Evolutionary conservation across 805 yeast genomes (phyloP), one percentile per base, ranked within the genome.

Genomic region (Candida maltosa): DNA sequence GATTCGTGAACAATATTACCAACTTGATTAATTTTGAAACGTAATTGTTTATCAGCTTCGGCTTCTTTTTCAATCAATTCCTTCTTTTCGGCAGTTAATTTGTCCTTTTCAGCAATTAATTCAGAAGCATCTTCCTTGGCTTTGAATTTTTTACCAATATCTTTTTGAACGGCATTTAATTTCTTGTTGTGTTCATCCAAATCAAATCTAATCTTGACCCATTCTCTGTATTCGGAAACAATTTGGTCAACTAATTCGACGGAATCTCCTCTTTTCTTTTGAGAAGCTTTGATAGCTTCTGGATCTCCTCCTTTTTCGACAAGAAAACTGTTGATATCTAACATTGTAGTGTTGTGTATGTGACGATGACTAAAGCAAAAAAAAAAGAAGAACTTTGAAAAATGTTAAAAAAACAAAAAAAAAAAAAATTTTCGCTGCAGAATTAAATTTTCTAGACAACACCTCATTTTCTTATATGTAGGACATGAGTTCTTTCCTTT

Each of bases 291-390:
- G 58, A 93, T 87, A 36, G 70, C 70, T 49, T 89, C 91, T 28
- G 98, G 96, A 62, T 89, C 78, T 44, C 98, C 98, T 40, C 98
- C 98, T 67, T 88, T 91, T 58, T 93, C 98, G 50, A 81, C 95
- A 50, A 93, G 82, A 60, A 93, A 93, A 58, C 85, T 84, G 47
- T 83, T 72, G 48, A 93, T 87, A 63, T 93, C 98, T 66, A 93
- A 80, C 98, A 93, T 91, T 26, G 26, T 34, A n/a, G n/a, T n/a
- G 20, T 28, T n/a, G n/a, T n/a, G n/a, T n/a, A n/a, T n/a, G n/a
- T n/a, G n/a, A n/a, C n/a, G n/a, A n/a, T n/a, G n/a, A n/a, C n/a
- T n/a, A n/a, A n/a, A n/a, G n/a, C n/a, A n/a, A n/a, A n/a, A n/a
- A n/a, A n/a, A n/a, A n/a, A n/a, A n/a, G n/a, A n/a, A n/a, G n/a